Evolutionary conservation across 441 rosid genomes (phyloP).

Genomic region (Adansonia rubrostipa): DNA sequence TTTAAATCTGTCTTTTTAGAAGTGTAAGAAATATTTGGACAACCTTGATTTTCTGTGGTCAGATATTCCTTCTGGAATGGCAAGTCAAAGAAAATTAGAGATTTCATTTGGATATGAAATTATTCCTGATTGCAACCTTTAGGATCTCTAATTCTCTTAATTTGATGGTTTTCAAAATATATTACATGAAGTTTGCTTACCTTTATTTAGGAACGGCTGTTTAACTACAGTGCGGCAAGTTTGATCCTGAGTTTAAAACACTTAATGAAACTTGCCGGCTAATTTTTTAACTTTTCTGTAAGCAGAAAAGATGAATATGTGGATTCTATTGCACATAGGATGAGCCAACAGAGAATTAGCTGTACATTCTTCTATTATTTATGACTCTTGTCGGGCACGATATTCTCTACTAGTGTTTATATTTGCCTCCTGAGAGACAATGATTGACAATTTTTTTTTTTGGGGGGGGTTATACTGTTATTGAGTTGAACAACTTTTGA

Average conservation of each 20-base stretch:
- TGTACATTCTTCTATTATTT: background rate
- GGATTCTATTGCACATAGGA: background rate
- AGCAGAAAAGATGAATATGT: background rate
- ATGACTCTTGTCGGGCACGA: background rate
- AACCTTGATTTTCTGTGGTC: conserved; percentile 31
- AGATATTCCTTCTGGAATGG: background rate
- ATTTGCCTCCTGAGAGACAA: background rate
- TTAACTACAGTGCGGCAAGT: background rate
- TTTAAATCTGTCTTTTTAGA: conserved; percentile 14
- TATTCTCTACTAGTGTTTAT: background rate
- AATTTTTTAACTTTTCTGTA: background rate
- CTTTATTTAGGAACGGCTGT: background rate
- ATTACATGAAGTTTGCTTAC: background rate
- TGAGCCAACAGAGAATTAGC: background rate
- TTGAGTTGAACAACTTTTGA: background rate
- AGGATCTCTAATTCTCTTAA: background rate
- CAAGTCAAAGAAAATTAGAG: conserved; percentile 14
- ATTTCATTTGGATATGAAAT: background rate
- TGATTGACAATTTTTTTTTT: background rate
- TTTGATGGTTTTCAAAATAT: background rate
- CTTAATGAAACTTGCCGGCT: background rate
- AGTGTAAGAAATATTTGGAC: conserved; percentile 37
- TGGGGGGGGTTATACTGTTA: background rate
- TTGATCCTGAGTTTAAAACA: background rate
- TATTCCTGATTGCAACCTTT: background rate